phyloP scores from a whole-genome alignment of 345 rosid genomes.

The Rhizophora apiculata region DNA sequence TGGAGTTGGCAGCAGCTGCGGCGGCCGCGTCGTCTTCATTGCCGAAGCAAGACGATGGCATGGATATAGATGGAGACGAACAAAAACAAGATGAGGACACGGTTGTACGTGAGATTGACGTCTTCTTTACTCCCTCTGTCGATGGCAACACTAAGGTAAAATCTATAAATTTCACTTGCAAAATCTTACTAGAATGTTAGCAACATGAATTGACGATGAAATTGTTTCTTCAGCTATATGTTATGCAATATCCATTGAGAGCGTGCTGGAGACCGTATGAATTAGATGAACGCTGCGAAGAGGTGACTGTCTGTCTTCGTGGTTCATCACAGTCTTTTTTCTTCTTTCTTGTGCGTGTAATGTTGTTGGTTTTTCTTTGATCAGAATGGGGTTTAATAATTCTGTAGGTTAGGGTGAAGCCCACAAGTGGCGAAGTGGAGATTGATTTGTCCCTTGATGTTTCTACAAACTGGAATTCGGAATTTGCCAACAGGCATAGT shows the following conservation, averaged over 20 bases:
- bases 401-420: conserved; percentile 82
- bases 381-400: background rate
- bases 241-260: conserved; percentile 79
- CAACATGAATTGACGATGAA: no score
- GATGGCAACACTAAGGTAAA: conserved; percentile 51
- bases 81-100: conserved; percentile 49
- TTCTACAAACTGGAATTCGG: conserved; percentile 49
- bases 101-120: conserved; percentile 85
- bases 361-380: background rate
- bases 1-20: conserved; percentile 9
- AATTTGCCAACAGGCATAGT: conserved; percentile 27
- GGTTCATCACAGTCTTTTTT: background rate
- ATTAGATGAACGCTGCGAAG: conserved; percentile 71
- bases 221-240: conserved; percentile 54
- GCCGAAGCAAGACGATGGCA: conserved; percentile 22
- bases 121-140: conserved; percentile 58
- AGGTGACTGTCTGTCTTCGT: conserved; percentile 38
- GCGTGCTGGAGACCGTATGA: conserved; percentile 90
- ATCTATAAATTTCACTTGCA: background rate
- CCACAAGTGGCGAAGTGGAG: conserved; percentile 50
- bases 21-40: conserved; percentile 21
- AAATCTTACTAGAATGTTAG: no score
- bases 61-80: conserved; percentile 22
- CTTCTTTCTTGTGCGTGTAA: background rate
- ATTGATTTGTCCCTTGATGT: conserved; percentile 67